Evolutionary conservation across 805 yeast species (phyloP).

Genomic region (Wickerhamomyces ciferrii): DNA sequence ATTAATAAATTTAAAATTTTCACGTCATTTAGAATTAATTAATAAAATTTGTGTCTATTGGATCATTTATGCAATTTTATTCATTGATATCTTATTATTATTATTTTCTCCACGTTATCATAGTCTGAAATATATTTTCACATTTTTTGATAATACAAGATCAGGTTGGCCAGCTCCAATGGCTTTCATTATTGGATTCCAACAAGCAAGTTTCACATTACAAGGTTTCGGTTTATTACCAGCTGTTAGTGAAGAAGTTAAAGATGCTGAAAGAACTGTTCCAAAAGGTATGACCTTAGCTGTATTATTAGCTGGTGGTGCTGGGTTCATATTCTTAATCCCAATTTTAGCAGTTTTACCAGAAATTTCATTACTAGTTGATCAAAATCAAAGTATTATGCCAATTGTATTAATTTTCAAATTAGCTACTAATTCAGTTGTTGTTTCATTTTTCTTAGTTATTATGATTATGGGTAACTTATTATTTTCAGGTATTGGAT

Average conservation of each 20-base stretch:
- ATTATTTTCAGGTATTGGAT: conserved; percentile 72
- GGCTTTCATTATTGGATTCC: conserved; percentile 74
- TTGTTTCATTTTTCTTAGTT: conserved; percentile 66
- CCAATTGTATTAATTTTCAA: conserved; percentile 78
- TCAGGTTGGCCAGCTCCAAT: conserved; percentile 73
- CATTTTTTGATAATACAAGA: conserved; percentile 63
- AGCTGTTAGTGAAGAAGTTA: conserved; percentile 78
- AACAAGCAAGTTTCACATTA: conserved; percentile 72
- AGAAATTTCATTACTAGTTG: conserved; percentile 50
- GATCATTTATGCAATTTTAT: conserved; percentile 66
- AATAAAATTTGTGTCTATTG: conserved; percentile 68
- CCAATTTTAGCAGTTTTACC: conserved; percentile 73
- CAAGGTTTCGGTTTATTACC: conserved; percentile 83
- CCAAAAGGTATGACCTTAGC: conserved; percentile 70
- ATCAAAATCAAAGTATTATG: conserved; percentile 59
- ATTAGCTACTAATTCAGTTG: conserved; percentile 58
- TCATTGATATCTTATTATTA: conserved; percentile 59
- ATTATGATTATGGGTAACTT: conserved; percentile 64
- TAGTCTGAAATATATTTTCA: conserved; percentile 51
- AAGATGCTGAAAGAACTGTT: conserved; percentile 65
- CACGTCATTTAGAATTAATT: conserved; percentile 55
- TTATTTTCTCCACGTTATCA: conserved; percentile 54
- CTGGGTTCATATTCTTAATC: conserved; percentile 66
- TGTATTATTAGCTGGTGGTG: conserved; percentile 56
- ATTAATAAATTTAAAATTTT: conserved; percentile 55